phyloP scores from a whole-genome alignment of 2,329 filamentous ascomycete genomes.

The Nemania sp. region DNA sequence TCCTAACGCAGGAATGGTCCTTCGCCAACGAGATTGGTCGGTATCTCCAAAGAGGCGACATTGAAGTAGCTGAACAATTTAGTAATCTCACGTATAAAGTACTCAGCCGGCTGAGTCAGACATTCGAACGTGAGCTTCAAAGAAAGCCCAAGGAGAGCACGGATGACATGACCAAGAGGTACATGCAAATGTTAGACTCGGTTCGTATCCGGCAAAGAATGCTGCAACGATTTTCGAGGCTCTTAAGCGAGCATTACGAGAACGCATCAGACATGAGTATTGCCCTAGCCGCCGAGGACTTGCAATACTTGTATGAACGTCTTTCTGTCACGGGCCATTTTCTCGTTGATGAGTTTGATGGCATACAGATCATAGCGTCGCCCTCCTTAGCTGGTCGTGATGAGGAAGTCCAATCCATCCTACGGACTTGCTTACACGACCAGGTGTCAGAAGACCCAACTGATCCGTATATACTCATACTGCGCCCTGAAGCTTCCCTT shows the following conservation, averaged over 20 bases:
- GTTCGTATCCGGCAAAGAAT: conserved; percentile 96
- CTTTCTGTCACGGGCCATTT: conserved; percentile 88
- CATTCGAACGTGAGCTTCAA: conserved; percentile 92
- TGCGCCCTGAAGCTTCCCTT: conserved; percentile 82
- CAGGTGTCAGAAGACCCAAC: conserved; percentile 75
- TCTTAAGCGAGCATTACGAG: conserved; percentile 92
- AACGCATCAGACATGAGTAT: conserved; percentile 97
- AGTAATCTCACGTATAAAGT: conserved; percentile 94
- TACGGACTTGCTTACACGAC: conserved; percentile 74
- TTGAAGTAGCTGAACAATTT: conserved; percentile 98
- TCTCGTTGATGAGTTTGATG: conserved; percentile 82
- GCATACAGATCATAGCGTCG: conserved; percentile 86
- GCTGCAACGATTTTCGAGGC: conserved; percentile 92
- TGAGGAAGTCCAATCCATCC: conserved; percentile 85
- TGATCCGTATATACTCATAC: conserved; percentile 86
- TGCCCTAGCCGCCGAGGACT: conserved; percentile 72
- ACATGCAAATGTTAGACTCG: conserved; percentile 94
- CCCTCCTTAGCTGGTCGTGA: conserved; percentile 79
- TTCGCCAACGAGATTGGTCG: conserved; percentile 95
- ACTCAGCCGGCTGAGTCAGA: conserved; percentile 84
- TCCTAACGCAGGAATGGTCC: conserved; percentile 97
- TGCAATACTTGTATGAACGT: conserved; percentile 83
- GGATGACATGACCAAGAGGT: conserved; percentile 93
- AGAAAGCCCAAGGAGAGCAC: conserved; percentile 85
- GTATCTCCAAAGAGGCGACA: conserved; percentile 91